These are phyloP conservation scores for Cercospora sp. DNA, from an alignment of 2,329 filamentous ascomycete genomes.

Conservation along the genomic window DNA sequence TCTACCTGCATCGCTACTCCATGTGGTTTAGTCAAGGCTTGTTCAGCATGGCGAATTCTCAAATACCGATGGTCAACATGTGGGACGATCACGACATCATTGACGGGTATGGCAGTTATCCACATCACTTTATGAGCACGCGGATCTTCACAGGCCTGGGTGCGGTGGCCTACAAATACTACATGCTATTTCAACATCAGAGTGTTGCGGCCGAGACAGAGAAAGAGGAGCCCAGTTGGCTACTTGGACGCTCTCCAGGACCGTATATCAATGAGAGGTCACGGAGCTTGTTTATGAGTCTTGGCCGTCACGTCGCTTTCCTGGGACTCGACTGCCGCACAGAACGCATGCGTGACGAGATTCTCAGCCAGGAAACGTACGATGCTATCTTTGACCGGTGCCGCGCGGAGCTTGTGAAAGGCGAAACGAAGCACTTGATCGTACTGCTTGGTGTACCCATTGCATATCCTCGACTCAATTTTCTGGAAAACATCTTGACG, in stretches of 20 bases:
- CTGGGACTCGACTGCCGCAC: slow-evolving; percentile 89
- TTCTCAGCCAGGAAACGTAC: slow-evolving; percentile 79
- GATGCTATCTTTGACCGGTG: slow-evolving; percentile 84
- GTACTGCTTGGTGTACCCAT: slow-evolving; percentile 76
- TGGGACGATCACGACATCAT: slow-evolving; percentile 82
- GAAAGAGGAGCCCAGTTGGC: slow-evolving; percentile 84
- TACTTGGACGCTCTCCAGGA: slow-evolving; percentile 75
- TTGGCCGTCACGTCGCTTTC: slow-evolving; percentile 78
- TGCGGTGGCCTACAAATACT: slow-evolving; percentile 95
- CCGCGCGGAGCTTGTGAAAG: slow-evolving; percentile 76
- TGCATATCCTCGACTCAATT: slow-evolving; percentile 51
- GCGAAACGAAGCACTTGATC: slow-evolving; percentile 84
- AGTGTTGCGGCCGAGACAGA: slow-evolving; percentile 79
- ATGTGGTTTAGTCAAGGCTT: slow-evolving; percentile 97
- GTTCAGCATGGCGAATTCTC: slow-evolving; percentile 86
- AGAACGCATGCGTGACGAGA: slow-evolving; percentile 80
- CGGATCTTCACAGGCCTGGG: slow-evolving; percentile 89
- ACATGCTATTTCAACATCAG: slow-evolving; percentile 97
- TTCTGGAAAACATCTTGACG: slow-evolving; percentile 70
- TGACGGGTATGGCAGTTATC: slow-evolving; percentile 85
- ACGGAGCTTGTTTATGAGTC: slow-evolving; percentile 78
- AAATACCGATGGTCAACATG: slow-evolving; percentile 98
- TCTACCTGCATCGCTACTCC: slow-evolving; percentile 84
- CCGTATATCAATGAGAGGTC: slow-evolving; percentile 88
- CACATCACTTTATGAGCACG: slow-evolving; percentile 84